These are phyloP conservation scores for Eucalyptus pauciflora DNA, from an alignment of 345 rosid species.

Conservation along the genomic window DNA sequence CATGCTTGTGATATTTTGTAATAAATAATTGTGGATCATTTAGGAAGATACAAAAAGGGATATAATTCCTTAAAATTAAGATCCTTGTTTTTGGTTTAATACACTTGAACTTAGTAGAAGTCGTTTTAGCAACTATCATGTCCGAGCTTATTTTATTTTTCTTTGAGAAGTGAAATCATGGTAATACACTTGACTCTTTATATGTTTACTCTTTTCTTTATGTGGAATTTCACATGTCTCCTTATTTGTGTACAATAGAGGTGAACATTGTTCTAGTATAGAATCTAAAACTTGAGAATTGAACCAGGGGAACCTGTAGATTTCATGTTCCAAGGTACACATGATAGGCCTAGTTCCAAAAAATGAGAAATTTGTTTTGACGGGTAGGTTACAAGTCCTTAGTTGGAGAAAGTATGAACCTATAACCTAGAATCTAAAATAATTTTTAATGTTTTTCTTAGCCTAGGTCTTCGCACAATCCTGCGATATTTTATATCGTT, in stretches of 20 bases:
- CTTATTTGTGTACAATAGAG: not conserved
- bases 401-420: too few species aligned
- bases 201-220: not conserved
- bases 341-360: too few species aligned
- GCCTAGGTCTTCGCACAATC: rapidly evolving
- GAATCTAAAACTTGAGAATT: too few species aligned
- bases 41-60: not conserved
- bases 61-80: not conserved
- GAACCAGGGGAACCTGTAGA: too few species aligned
- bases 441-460: too few species aligned
- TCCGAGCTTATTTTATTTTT: not conserved
- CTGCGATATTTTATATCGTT: too few species aligned
- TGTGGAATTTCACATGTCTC: not conserved
- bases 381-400: too few species aligned
- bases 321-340: too few species aligned
- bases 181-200: not conserved
- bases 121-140: not conserved
- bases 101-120: not conserved
- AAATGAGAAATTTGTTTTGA: too few species aligned
- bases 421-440: too few species aligned
- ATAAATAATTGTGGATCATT: not conserved
- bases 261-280: too few species aligned
- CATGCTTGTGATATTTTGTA: not conserved
- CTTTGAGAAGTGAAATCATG: not conserved
- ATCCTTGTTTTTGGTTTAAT: not conserved